A percentile compares a stretch with the other conserved stretches of the same genome.
phyloP scores from a whole-genome alignment of 768 basidiomycete genomes.

The Suillus subaureus region DNA sequence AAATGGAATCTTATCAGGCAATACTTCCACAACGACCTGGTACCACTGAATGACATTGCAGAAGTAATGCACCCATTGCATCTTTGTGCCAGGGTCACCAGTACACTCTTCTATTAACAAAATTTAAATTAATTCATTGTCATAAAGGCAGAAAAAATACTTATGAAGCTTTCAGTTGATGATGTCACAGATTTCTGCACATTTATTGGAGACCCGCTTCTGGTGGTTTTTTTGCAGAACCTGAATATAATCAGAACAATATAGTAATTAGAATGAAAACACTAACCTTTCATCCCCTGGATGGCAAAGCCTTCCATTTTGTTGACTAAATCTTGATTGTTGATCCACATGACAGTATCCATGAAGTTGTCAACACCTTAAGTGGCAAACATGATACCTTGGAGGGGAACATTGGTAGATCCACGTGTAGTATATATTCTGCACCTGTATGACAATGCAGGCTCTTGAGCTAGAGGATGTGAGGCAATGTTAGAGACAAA shows the following conservation, averaged over 20 bases:
- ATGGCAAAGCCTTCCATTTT: constrained; percentile 15
- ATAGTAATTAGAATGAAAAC: neutral
- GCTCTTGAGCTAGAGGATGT: no score
- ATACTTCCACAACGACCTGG: neutral
- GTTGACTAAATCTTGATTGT: constrained; percentile 14
- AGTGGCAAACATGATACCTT: constrained; percentile 9
- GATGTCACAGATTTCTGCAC: neutral
- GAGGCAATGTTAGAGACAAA: no score
- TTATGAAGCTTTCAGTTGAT: neutral
- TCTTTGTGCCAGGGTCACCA: neutral
- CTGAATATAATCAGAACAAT: neutral
- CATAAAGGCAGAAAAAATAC: neutral
- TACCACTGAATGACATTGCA: neutral
- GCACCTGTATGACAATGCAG: no score
- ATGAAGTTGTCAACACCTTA: constrained; percentile 12
- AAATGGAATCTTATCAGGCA: neutral
- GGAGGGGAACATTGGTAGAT: neutral
- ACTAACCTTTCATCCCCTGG: constrained; percentile 12
- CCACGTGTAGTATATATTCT: no score
- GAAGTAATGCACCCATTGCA: constrained; percentile 10
- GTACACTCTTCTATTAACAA: neutral
- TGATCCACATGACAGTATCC: constrained; percentile 5
- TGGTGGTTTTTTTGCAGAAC: constrained; percentile 9
- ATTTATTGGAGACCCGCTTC: neutral
- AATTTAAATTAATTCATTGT: neutral